These are phyloP conservation scores for Microglena sp. DNA, from an alignment of 139 green algal genomes.

Conservation along the genomic window DNA sequence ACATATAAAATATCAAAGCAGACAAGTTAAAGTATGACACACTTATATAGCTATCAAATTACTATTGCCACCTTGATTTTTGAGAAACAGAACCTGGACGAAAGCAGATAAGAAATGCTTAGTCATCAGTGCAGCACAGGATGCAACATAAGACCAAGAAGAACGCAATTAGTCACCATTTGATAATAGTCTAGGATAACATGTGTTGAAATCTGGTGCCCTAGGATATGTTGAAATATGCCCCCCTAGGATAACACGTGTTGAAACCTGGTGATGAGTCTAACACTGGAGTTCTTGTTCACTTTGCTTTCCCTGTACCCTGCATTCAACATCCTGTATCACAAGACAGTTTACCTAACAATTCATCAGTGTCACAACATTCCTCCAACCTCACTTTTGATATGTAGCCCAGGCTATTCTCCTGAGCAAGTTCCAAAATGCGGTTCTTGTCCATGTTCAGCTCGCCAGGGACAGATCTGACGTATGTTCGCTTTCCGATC, in stretches of 20 bases:
- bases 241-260: neutral
- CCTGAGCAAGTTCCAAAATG: conserved; percentile 61
- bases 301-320: neutral
- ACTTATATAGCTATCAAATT: no score
- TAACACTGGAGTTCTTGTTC: neutral
- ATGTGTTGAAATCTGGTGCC: no score
- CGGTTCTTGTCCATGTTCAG: conserved; percentile 75
- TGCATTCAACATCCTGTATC: neutral
- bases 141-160: no score
- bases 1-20: no score
- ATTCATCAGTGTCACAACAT: neutral
- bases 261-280: neutral
- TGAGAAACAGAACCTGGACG: no score
- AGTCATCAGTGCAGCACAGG: no score
- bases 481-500: conserved; percentile 41
- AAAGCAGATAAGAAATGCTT: no score
- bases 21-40: no score
- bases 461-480: conserved; percentile 69
- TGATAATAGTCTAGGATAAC: no score
- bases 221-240: neutral
- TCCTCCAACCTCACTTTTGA: neutral
- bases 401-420: neutral
- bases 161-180: no score
- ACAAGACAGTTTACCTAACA: neutral
- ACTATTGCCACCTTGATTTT: no score